phyloP scores from a whole-genome alignment of 805 yeast genomes.

The Teunomyces funiuensis region DNA sequence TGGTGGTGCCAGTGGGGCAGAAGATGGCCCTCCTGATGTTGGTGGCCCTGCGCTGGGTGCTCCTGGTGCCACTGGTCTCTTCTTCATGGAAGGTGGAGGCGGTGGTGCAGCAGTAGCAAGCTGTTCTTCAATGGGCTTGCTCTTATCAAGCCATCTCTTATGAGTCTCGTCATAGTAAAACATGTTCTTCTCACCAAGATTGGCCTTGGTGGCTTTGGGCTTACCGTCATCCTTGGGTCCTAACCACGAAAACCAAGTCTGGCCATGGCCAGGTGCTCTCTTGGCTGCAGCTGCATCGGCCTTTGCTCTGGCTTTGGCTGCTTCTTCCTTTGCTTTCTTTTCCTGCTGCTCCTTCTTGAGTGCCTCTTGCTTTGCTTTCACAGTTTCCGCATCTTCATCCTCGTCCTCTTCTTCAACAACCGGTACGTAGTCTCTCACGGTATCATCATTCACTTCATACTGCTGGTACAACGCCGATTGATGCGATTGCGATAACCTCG shows the following conservation, averaged over 20 bases:
- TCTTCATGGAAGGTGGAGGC: slow-evolving; percentile 57
- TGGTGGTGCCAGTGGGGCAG: neutral
- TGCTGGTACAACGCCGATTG: slow-evolving; percentile 45
- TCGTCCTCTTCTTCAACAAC: slow-evolving; percentile 46
- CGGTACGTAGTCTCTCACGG: slow-evolving; percentile 43
- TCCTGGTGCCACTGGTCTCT: slow-evolving; percentile 15
- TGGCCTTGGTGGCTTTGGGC: slow-evolving; percentile 79
- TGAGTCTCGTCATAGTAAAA: slow-evolving; percentile 81
- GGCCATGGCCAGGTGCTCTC: slow-evolving; percentile 10
- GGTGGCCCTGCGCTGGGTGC: slow-evolving; percentile 13
- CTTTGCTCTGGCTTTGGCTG: slow-evolving; percentile 38
- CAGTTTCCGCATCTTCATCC: slow-evolving; percentile 43
- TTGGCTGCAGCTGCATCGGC: slow-evolving; percentile 12
- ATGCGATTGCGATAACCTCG: slow-evolving; percentile 44
- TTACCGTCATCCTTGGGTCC: slow-evolving; percentile 51
- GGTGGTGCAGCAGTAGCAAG: slow-evolving; percentile 55
- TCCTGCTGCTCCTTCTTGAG: slow-evolving; percentile 20
- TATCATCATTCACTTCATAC: slow-evolving; percentile 45
- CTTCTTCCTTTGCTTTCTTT: slow-evolving; percentile 15
- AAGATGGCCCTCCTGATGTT: slow-evolving; percentile 8
- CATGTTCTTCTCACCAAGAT: slow-evolving; percentile 74
- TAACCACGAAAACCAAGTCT: slow-evolving; percentile 56
- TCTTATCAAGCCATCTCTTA: slow-evolving; percentile 82
- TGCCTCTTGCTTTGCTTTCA: slow-evolving; percentile 18
- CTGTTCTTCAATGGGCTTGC: slow-evolving; percentile 65